A percentile compares a stretch with the other conserved stretches of the same genome.
These are phyloP conservation scores for Neurospora tetrasperma DNA, from an alignment of 495 filamentous ascomycete species.

Conservation along the genomic window DNA sequence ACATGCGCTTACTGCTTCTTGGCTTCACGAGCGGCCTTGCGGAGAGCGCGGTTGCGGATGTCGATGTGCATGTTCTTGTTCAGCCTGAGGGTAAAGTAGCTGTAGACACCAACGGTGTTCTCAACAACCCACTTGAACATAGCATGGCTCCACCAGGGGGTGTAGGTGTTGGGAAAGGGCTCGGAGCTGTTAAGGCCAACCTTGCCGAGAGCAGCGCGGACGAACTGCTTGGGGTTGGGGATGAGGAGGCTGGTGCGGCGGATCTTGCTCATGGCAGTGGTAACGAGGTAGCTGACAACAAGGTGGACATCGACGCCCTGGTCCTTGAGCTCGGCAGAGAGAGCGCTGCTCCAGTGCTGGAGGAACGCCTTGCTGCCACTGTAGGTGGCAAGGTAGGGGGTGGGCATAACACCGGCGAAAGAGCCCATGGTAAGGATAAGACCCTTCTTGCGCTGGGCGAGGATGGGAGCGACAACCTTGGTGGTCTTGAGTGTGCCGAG, in stretches of 20 bases:
- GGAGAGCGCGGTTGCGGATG: slow-evolving; percentile 80
- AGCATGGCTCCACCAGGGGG: slow-evolving; percentile 87
- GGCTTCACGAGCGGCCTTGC: slow-evolving; percentile 74
- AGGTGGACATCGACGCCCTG: slow-evolving; percentile 77
- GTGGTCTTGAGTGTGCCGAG: slow-evolving; percentile 79
- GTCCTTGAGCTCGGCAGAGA: slow-evolving; percentile 71
- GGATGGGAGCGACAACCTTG: slow-evolving; percentile 70
- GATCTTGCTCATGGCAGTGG: slow-evolving; percentile 93
- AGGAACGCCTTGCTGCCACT: slow-evolving; percentile 97
- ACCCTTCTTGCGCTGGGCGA: slow-evolving; percentile 71
- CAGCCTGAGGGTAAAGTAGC: slow-evolving; percentile 46
- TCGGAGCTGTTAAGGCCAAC: slow-evolving; percentile 71
- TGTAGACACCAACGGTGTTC: slow-evolving; percentile 57
- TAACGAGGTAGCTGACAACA: slow-evolving; percentile 83
- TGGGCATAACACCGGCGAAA: slow-evolving; percentile 83
- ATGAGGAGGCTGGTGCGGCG: slow-evolving; percentile 63
- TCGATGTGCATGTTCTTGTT: slow-evolving; percentile 76
- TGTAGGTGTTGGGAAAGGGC: slow-evolving; percentile 66
- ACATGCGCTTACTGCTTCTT: slow-evolving; percentile 42
- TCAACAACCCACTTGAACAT: slow-evolving; percentile 78
- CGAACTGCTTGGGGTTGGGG: slow-evolving; percentile 74
- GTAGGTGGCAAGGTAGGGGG: slow-evolving; percentile 90
- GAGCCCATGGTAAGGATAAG: slow-evolving; percentile 96
- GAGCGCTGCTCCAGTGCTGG: slow-evolving; percentile 85
- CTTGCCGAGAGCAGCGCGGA: slow-evolving; percentile 66